Conservation (phyloP, 345 rosid species). For the Brassica carinata region DNA sequence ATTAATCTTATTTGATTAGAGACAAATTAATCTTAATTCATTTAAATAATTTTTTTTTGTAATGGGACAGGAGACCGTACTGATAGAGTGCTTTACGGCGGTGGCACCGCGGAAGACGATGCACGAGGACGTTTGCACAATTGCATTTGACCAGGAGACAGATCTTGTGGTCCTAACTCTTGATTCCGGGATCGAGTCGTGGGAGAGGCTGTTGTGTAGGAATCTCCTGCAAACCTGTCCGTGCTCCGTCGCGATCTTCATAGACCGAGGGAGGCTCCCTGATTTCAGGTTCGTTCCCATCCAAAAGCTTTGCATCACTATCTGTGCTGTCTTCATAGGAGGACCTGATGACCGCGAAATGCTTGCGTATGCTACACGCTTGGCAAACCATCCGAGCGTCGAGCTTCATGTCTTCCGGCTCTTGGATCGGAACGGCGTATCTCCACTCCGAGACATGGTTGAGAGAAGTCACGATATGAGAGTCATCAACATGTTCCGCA, state of each 20-base stretch:
- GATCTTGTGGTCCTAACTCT: slow-evolving; percentile 44
- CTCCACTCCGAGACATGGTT: slow-evolving; percentile 27
- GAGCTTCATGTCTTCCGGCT: slow-evolving; percentile 35
- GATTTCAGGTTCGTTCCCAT: slow-evolving; percentile 37
- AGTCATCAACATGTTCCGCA: slow-evolving; percentile 39
- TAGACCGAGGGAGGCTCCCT: slow-evolving; percentile 41
- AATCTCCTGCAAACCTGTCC: slow-evolving; percentile 41
- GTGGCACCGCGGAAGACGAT: slow-evolving; percentile 44
- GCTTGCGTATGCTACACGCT: slow-evolving; percentile 44
- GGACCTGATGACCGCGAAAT: slow-evolving; percentile 58
- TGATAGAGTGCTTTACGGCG: slow-evolving; percentile 46
- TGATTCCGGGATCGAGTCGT: slow-evolving; percentile 15
- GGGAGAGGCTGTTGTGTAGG: slow-evolving; percentile 30
- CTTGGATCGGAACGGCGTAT: slow-evolving; percentile 1
- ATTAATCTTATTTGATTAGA: no score
- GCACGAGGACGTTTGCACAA: slow-evolving; percentile 50
- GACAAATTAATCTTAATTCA: neutral
- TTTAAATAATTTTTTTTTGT: neutral
- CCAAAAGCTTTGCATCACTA: slow-evolving; percentile 21
- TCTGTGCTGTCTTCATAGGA: slow-evolving; percentile 45
- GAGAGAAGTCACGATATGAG: slow-evolving; percentile 38
- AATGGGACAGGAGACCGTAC: slow-evolving; percentile 29
- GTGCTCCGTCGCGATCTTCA: slow-evolving; percentile 41
- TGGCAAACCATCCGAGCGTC: slow-evolving; percentile 34
- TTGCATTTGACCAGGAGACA: slow-evolving; percentile 42